A percentile compares a stretch with the other conserved stretches of the same genome.
These are phyloP conservation scores for Xylaria scruposa DNA, from an alignment of 495 filamentous ascomycete genomes.

Conservation along the genomic window DNA sequence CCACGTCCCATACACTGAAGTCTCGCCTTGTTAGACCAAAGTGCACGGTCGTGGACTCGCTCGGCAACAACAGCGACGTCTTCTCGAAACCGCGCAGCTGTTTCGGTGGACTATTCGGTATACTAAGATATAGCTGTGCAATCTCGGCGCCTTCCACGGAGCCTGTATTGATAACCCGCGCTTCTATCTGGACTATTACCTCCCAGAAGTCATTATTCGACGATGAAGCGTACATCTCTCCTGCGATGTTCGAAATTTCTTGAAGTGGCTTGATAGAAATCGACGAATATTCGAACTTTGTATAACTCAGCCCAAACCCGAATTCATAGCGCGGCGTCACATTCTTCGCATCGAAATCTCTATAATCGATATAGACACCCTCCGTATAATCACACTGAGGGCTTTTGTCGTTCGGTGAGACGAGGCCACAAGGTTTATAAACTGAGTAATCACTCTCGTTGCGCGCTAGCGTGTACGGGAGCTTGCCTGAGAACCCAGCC, in stretches of 20 bases:
- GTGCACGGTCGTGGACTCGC: conserved; percentile 60
- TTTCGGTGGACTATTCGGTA: conserved; percentile 63
- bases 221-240: conserved; percentile 49
- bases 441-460: conserved; percentile 67
- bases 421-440: conserved; percentile 45
- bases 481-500: conserved; percentile 64
- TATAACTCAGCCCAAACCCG: conserved; percentile 74
- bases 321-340: conserved; percentile 73
- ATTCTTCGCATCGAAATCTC: conserved; percentile 67
- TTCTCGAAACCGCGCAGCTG: conserved; percentile 83
- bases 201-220: conserved; percentile 72
- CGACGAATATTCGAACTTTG: conserved; percentile 62
- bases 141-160: conserved; percentile 68
- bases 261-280: conserved; percentile 44
- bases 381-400: conserved; percentile 69
- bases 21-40: conserved; percentile 78
- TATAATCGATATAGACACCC: conserved; percentile 70
- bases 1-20: conserved; percentile 69
- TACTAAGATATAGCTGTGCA: conserved; percentile 72
- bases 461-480: conserved; percentile 73
- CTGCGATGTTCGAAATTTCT: conserved; percentile 45
- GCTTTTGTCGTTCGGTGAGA: conserved; percentile 49
- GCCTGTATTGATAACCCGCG: conserved; percentile 72
- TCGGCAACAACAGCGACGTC: conserved; percentile 59
- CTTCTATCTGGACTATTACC: conserved; percentile 59